Evolutionary conservation across 2,329 filamentous ascomycete species (phyloP), one percentile per base, ranked within the genome.

Genomic region (Venturia effusa): DNA sequence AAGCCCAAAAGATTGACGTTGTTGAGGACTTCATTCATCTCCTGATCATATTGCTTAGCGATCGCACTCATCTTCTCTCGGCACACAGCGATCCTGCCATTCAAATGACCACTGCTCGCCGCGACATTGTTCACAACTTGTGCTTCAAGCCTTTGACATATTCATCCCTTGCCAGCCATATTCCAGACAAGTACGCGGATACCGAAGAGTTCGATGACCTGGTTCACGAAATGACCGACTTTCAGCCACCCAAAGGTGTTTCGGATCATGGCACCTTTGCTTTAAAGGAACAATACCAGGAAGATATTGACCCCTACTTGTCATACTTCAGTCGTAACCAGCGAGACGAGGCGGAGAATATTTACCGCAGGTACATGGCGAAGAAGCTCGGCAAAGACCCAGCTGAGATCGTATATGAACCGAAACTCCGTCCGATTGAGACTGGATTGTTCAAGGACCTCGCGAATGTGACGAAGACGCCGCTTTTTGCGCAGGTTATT

Each of bases 301-400:
- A 93, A 68, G 84, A 95, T 59, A 86, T 99, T 61, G 95, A 99
- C 73, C 94, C 95, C 0, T 99, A 97, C 73, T 94, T 92, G 71
- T 89, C 92, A 7, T 92, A 97, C 72, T 99, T 96, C 75, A 95
- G 87, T 71, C 96, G 96, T 72, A 99, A 99, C 70, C 93, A 97
- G 74, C 85, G 94, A 61, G 94, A 99, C 72, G 94, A 99, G 74
- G 91, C 93, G 0, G 94, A 99, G 75, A 87, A 84, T 68, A 88
- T 92, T 3, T 97, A 94, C 77, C 91, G 88, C 69, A 88, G 88
- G 70, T 88, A 90, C 80, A 86, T 94, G 79, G 90, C 92, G 13
- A 92, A 92, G 77, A 92, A 89, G 76, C 91, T 88, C 0, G 92
- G 92, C 22, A 92, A 92, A 72, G 81, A 87, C 54, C 78, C 84